Percentiles rank a stretch among this genome's conserved stretches.
Evolutionary conservation across 2,329 filamentous ascomycete species (phyloP).

Genomic region (Blumeria graminis): DNA sequence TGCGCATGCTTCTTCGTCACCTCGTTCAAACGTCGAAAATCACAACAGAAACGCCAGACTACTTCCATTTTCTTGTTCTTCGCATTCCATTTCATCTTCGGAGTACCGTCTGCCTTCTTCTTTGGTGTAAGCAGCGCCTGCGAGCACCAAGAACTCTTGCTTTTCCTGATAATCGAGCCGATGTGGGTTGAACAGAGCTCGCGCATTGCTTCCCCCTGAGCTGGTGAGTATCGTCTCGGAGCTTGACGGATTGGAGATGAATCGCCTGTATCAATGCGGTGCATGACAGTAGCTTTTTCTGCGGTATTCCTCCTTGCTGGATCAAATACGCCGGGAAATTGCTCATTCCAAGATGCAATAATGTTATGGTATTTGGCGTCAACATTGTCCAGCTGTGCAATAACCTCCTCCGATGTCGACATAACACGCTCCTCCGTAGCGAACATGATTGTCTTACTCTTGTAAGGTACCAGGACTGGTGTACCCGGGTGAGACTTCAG

Average conservation of each 20-base stretch:
- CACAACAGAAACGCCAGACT: background rate
- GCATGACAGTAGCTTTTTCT: too few species aligned
- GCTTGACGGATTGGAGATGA: background rate
- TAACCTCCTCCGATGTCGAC: too few species aligned
- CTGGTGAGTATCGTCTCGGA: background rate
- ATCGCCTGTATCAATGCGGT: background rate
- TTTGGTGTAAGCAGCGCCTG: background rate
- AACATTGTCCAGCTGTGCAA: too few species aligned
- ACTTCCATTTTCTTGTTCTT: background rate
- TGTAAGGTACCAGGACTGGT: background rate
- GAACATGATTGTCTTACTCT: too few species aligned
- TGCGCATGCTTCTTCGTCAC: background rate
- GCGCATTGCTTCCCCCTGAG: background rate
- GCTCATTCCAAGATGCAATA: too few species aligned
- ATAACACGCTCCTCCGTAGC: too few species aligned
- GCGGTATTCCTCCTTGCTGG: too few species aligned
- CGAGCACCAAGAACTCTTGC: background rate
- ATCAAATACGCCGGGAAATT: too few species aligned
- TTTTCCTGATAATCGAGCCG: background rate
- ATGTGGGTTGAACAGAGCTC: background rate
- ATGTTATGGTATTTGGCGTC: too few species aligned
- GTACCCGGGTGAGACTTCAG: background rate
- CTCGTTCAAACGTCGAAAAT: background rate
- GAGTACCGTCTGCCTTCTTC: background rate
- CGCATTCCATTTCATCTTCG: too few species aligned